Evolutionary conservation across 768 basidiomycete species (phyloP).

Genomic region (Rhizopogon salebrosus): DNA sequence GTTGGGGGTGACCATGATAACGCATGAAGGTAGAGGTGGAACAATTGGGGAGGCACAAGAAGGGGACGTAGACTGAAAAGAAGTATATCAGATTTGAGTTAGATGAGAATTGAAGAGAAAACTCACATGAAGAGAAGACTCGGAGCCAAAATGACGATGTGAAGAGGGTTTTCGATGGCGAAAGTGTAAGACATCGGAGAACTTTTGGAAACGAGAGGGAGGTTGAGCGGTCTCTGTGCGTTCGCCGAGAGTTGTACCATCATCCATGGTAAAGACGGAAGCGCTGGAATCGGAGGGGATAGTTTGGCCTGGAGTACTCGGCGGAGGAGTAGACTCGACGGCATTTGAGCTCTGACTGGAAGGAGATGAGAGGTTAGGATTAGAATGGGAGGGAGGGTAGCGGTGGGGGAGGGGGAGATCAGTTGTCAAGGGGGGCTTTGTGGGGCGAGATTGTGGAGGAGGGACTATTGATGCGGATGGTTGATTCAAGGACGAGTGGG

Average conservation of each 20-base stretch:
- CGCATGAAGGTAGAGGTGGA: slow-evolving; percentile 27
- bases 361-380: slow-evolving; percentile 64
- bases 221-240: slow-evolving; percentile 23
- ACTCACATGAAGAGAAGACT: slow-evolving; percentile 17
- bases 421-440: slow-evolving; percentile 30
- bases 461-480: slow-evolving; percentile 20
- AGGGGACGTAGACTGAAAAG: slow-evolving; percentile 25
- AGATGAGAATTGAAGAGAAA: slow-evolving; percentile 6
- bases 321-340: slow-evolving; percentile 67
- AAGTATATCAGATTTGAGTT: slow-evolving; percentile 3
- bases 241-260: slow-evolving; percentile 27
- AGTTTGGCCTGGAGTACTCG: slow-evolving; percentile 54
- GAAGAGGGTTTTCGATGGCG: slow-evolving; percentile 25
- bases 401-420: slow-evolving; percentile 31
- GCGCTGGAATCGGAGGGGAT: slow-evolving; percentile 38
- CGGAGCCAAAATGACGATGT: slow-evolving; percentile 14
- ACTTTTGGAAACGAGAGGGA: slow-evolving; percentile 27
- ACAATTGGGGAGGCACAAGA: slow-evolving; percentile 22
- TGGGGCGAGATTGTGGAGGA: slow-evolving; percentile 14
- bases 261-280: slow-evolving; percentile 31
- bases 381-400: slow-evolving; percentile 34
- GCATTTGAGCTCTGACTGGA: slow-evolving; percentile 60
- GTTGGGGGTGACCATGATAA: slow-evolving; percentile 70
- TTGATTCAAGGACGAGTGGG: slow-evolving; percentile 21
- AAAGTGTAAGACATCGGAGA: slow-evolving; percentile 20